Evolutionary conservation across 768 basidiomycete species (phyloP).

Genomic region (Boletus reticulatus): DNA sequence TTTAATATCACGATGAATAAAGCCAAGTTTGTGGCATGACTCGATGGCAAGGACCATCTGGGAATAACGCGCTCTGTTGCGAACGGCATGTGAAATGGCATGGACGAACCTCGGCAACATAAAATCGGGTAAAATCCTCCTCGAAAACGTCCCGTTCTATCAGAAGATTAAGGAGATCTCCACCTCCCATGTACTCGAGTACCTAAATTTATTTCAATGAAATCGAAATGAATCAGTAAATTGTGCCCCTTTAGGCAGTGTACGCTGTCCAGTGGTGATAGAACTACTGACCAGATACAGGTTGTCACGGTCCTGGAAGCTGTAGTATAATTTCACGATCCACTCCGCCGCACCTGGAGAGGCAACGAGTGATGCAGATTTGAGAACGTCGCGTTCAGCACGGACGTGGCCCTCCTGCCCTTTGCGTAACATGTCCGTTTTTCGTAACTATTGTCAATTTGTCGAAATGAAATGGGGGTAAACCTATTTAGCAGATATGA

Average conservation of each 20-base stretch:
- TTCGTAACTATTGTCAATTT: conserved; percentile 58
- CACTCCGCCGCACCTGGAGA: conserved; percentile 79
- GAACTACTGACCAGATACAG: conserved; percentile 79
- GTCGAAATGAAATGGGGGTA: conserved; percentile 22
- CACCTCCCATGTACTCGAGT: conserved; percentile 94
- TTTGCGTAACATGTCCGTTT: conserved; percentile 91
- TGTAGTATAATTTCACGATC: conserved; percentile 93
- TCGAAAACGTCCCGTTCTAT: conserved; percentile 91
- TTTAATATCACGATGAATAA: conserved; percentile 98
- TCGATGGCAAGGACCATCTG: conserved; percentile 95
- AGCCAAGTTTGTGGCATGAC: conserved; percentile 90
- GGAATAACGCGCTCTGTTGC: conserved; percentile 28
- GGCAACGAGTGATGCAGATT: conserved; percentile 80
- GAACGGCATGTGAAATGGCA: conserved; percentile 19
- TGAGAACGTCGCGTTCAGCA: conserved; percentile 91
- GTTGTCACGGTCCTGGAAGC: conserved; percentile 93
- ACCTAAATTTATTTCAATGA: conserved; percentile 58
- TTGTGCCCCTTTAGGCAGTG: conserved; percentile 26
- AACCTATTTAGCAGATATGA: conserved; percentile 27
- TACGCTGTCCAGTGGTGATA: conserved; percentile 28
- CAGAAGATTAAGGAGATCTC: conserved; percentile 92
- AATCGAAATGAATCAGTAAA: conserved; percentile 54
- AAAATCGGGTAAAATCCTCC: conserved; percentile 90
- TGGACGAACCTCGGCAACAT: conserved; percentile 79
- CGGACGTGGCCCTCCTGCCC: conserved; percentile 97